Base-by-base conservation (phyloP, 495 filamentous ascomycete species). In the Penicillium angulare region DNA sequence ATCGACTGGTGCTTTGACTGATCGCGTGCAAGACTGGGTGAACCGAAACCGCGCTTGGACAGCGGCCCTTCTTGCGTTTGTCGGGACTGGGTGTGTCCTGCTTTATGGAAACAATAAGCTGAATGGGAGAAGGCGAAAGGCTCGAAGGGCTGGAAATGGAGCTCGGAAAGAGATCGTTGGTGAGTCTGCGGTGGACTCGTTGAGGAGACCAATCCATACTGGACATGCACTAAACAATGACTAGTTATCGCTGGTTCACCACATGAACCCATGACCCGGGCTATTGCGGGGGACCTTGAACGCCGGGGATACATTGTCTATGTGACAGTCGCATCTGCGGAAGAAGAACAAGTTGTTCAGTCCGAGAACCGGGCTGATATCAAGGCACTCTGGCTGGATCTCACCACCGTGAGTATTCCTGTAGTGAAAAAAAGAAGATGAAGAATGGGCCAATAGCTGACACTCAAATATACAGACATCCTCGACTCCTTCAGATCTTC, bases 261-360 rank as follows among this genome's bases (percentile, higher is more conserved):
- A 5, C 81, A 85, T 51, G 83, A 93, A 50, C 88, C 90, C 16
- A 76, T 96, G 58, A 89, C 88, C 1, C 80, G 84, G 52, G 87
- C 88, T 13, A 80, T 98, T 49, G 82, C 89, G 1, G 62, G 88
- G 22, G 95, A 97, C 59, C 63, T 98, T 48, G 93, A 97, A 66
- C 80, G 90, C 43, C 82, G 91, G 43, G 95, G 95, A 12, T 97
- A 95, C 62, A 88, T 97, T 39, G 91, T 97, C 18, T 97, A 88
- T 60, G 75, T 98, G 42, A 86, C 93, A 0, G 90, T 89, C 52
- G 85, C 79, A 49, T 86, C 81, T 7, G 65, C 80, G 36, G 87
- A 93, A 41, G 95, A 97, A 53, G 95, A 97, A 57, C 78, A 87
- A 12, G 67, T 84, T 27, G 83, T 97, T 22, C 83, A 88, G 43